Evolutionary conservation across 2,329 filamentous ascomycete genomes (phyloP), one percentile per base, ranked within the genome.

Genomic region (Neoascochyta sp.): DNA sequence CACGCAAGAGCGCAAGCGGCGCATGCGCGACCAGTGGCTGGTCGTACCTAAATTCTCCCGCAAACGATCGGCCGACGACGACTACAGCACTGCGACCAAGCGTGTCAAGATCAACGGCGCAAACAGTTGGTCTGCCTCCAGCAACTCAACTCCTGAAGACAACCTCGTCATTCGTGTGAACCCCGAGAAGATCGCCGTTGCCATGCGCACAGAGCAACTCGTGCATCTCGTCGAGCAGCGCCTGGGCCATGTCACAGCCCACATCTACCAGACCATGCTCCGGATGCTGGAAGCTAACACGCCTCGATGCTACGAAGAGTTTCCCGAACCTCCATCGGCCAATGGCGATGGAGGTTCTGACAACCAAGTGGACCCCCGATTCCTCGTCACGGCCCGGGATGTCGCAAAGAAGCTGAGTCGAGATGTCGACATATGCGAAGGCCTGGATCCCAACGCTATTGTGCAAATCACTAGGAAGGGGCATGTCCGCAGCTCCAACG

Each of bases 181-280:
- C 56, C 82, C 86, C 52, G 83, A 89, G 33, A 93, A 90, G 60
- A 86, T 87, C 36, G 70, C 82, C 5, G 85, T 95, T 7, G 80
- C 85, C 27, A 71, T 95, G 41, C 85, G 90, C 34, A 95, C 87
- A 50, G 75, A 81, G 43, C 78, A 80, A 12, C 78, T 96, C 3
- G 78, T 82, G 29, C 72, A 79, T n/a, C 76, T 88, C 34, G 86
- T 80, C 1, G 73, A 80, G 29, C 77, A 83, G 30, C 71, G 76
- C 17, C 74, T 92, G 12, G 85, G 88, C 24, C 71, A 80, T 22
- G 79, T 76, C 2, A 93, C 89, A 1, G 81, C 83, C 1, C 74
- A 81, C 37, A 78, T 96, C 1, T 96, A 95, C 56, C 78, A 76
- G 20, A 75, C 80, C 9, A 70, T 93, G 11, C 71, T 96, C 9